phyloP scores from a whole-genome alignment of 768 basidiomycete species.

The Collybia sordida region DNA sequence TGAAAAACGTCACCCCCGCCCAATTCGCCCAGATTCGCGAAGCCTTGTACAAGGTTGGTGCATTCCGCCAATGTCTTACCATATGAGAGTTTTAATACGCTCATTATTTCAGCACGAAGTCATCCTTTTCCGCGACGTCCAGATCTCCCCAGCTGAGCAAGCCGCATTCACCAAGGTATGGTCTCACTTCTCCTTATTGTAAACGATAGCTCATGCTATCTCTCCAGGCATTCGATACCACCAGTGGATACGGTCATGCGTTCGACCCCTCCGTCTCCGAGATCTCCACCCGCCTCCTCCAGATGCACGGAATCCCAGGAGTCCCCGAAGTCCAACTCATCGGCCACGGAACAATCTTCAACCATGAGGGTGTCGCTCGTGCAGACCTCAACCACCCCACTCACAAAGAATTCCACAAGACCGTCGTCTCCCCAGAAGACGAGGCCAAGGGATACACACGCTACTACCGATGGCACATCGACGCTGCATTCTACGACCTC shows the following conservation, averaged over 20 bases:
- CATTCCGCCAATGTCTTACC: neutral
- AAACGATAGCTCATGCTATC: slow-evolving; percentile 3
- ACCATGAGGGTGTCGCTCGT: slow-evolving; percentile 78
- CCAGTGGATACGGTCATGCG: slow-evolving; percentile 77
- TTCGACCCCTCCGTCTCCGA: slow-evolving; percentile 74
- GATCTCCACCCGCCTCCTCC: slow-evolving; percentile 83
- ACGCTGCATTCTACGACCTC: slow-evolving; percentile 78
- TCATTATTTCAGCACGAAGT: slow-evolving; percentile 53
- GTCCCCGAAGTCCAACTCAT: slow-evolving; percentile 91
- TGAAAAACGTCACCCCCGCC: slow-evolving; percentile 55
- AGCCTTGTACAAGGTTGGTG: slow-evolving; percentile 72
- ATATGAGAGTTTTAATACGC: neutral
- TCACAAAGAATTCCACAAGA: slow-evolving; percentile 87
- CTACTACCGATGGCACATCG: slow-evolving; percentile 92
- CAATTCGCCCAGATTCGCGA: slow-evolving; percentile 68
- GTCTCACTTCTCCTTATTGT: neutral
- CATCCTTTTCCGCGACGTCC: slow-evolving; percentile 70
- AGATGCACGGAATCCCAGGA: slow-evolving; percentile 87
- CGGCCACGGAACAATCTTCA: slow-evolving; percentile 78
- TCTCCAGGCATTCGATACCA: slow-evolving; percentile 69
- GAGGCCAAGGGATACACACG: slow-evolving; percentile 72
- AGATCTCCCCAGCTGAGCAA: slow-evolving; percentile 77
- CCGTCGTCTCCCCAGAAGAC: slow-evolving; percentile 68
- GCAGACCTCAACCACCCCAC: slow-evolving; percentile 83
- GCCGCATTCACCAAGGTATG: slow-evolving; percentile 80